phyloP scores from a whole-genome alignment of 352 stramenopile species.

The Globisporangium perplexum region DNA sequence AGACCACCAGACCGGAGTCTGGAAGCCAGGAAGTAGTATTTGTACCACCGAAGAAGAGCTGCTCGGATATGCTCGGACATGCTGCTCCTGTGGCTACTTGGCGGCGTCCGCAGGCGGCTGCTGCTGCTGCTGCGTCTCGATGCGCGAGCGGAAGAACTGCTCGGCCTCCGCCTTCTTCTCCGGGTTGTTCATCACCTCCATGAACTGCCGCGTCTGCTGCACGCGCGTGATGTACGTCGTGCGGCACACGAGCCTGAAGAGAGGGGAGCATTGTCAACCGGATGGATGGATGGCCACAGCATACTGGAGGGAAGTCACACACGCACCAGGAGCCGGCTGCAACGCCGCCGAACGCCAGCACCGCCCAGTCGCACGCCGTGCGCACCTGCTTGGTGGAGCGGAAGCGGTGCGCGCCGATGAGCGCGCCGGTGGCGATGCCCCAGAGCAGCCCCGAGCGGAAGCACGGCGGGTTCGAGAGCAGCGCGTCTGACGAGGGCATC shows the following conservation, averaged over 20 bases:
- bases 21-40: too few relatives aligned
- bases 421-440: slow-evolving; percentile 53
- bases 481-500: slow-evolving; percentile 16
- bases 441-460: slow-evolving; percentile 74
- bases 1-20: too few relatives aligned
- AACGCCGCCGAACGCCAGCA: slow-evolving; percentile 58
- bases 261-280: too few relatives aligned
- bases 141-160: slow-evolving; percentile 66
- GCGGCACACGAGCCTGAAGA: slow-evolving; percentile 64
- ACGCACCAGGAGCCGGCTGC: slow-evolving; percentile 45
- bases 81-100: too few relatives aligned
- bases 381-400: slow-evolving; percentile 51
- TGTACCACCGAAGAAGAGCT: too few relatives aligned
- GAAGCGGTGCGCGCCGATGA: slow-evolving; percentile 67
- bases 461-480: slow-evolving; percentile 75
- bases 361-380: slow-evolving; percentile 56
- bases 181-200: slow-evolving; percentile 83
- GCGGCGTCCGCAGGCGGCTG: too few relatives aligned
- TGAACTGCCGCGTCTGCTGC: slow-evolving; percentile 69
- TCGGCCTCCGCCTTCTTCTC: slow-evolving; percentile 63
- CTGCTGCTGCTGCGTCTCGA: slow-evolving; percentile 27
- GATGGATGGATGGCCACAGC: not conserved
- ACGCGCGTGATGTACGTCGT: slow-evolving; percentile 41
- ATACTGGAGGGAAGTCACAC: too few relatives aligned
- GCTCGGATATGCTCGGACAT: too few relatives aligned